A percentile compares a stretch with the other conserved stretches of the same genome.
These are phyloP conservation scores for Acanthamoeba triangularis DNA, from an alignment of 208 protist genomes.

Conservation along the genomic window DNA sequence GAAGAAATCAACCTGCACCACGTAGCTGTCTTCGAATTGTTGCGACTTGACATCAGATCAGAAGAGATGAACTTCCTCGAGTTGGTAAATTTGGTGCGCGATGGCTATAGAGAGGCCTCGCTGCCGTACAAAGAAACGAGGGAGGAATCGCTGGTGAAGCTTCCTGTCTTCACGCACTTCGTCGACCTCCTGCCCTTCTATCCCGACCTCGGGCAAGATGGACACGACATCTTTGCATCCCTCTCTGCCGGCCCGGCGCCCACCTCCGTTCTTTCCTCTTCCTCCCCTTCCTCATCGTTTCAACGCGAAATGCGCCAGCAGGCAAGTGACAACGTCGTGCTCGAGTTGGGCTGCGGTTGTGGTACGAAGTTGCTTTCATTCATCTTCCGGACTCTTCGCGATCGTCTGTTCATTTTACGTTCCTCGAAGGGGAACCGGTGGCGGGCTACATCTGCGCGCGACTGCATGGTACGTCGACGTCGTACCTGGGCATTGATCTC, in stretches of 20 bases:
- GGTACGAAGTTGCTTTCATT: not conserved
- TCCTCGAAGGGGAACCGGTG: not conserved
- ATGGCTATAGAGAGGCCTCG: conserved; percentile 54
- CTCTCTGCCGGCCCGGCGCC: not conserved
- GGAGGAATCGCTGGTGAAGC: conserved; percentile 36
- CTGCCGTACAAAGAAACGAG: conserved; percentile 68
- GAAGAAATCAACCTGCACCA: not conserved
- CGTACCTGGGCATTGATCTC: conserved; percentile 50
- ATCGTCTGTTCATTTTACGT: not conserved
- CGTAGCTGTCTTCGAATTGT: not conserved
- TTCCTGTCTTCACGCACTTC: conserved; percentile 44
- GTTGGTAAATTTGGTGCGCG: conserved; percentile 28
- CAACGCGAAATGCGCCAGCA: conserved; percentile 44
- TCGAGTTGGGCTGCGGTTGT: conserved; percentile 59
- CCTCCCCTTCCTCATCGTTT: not conserved
- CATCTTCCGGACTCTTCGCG: not conserved
- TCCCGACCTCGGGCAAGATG: not conserved
- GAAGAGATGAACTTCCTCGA: conserved; percentile 35
- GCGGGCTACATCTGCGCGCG: conserved; percentile 15
- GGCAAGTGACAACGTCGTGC: not conserved
- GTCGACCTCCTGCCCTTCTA: conserved; percentile 11
- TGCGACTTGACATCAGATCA: not conserved
- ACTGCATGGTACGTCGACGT: conserved; percentile 10
- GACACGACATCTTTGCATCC: not conserved
- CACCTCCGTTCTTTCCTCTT: not conserved